Evolutionary conservation across 257 asterid species (phyloP).

Genomic region (Rauvolfia tetraphylla): DNA sequence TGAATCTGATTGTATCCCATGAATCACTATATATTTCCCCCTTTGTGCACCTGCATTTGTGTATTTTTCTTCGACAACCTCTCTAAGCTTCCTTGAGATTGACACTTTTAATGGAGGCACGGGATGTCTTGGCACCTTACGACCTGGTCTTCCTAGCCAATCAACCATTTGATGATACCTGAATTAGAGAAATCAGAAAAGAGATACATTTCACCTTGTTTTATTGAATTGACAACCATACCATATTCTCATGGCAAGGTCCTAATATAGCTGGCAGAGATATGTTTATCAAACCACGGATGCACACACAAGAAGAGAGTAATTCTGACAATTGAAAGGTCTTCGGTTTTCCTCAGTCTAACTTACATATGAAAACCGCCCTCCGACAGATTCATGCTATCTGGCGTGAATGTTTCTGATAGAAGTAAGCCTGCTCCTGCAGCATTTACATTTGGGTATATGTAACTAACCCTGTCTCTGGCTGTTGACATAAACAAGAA

Average conservation of each 20-base stretch:
- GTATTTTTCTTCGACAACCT: slow-evolving; percentile 71
- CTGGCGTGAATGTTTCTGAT: slow-evolving; percentile 61
- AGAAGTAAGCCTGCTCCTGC: slow-evolving; percentile 81
- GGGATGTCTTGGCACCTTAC: slow-evolving; percentile 61
- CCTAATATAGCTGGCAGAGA: background rate
- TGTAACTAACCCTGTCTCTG: slow-evolving; percentile 69
- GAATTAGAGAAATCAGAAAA: background rate
- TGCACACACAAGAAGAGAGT: background rate
- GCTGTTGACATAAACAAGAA: slow-evolving; percentile 82
- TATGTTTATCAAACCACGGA: background rate
- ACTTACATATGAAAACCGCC: slow-evolving; percentile 77
- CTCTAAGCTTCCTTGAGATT: slow-evolving; percentile 71
- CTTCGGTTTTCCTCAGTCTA: background rate
- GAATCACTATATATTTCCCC: slow-evolving; percentile 77
- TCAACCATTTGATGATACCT: slow-evolving; percentile 81
- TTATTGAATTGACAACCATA: background rate
- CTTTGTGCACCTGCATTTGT: slow-evolving; percentile 56
- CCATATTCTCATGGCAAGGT: background rate
- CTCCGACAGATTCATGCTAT: slow-evolving; percentile 54
- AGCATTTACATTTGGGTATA: slow-evolving; percentile 79
- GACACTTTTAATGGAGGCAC: slow-evolving; percentile 65
- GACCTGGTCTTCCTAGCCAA: slow-evolving; percentile 72
- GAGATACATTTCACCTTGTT: background rate
- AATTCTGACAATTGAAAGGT: background rate
- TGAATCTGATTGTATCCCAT: slow-evolving; percentile 86